Base-by-base conservation (phyloP, 2,329 filamentous ascomycete species). In the Aspergillus costaricaensis region DNA sequence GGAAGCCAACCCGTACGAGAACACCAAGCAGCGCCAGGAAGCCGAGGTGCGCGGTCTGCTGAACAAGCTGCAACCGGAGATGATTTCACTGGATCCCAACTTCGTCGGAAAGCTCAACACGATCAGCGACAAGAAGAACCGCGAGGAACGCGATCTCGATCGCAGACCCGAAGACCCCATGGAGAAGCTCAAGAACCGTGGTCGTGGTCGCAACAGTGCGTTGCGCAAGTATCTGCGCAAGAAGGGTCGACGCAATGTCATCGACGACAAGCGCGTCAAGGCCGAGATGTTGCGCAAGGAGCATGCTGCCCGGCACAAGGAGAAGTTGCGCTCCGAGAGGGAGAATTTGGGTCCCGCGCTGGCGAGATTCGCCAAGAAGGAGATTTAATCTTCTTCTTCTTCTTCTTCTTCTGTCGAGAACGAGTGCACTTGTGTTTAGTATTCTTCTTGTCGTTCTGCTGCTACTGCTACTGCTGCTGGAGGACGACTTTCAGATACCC, bases 1-100 rank as follows among this genome's bases (percentile, higher is more conserved):
- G 57, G 95, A 99, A 77, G 83, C 88, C 68, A 99, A 99, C 81
- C 95, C 95, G 36, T 98, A 94, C 84, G 95, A 98, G 80, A 96
- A 90, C 56, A 85, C 83, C 71, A 96, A 95, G 79, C 93, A 98
- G 80, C 87, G 95, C 70, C 93, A 96, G 77, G 95, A 99, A 78
- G 85, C 85, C 54, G 95, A 99, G 77, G 92, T 99, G 75, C 92
- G 91, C 81, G 83, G 86, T 12, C 83, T 99, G 65, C 86, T 99
- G 69, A 96, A 96, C 83, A 99, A 99, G 81, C 83, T 99, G 51
- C 88, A 93, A 71, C 94, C 95, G 3, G 94, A 96, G 73, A 99
- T 98, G 92, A 99, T 99, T 64, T 91, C 92, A 1, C 82, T 99
- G 21, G 89, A 99, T 73, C 94, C 95, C 67, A 90, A 95, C 76